These are phyloP conservation scores for Magnusiomyces clavatus DNA, from an alignment of 1,139 yeast genomes.

Conservation along the genomic window DNA sequence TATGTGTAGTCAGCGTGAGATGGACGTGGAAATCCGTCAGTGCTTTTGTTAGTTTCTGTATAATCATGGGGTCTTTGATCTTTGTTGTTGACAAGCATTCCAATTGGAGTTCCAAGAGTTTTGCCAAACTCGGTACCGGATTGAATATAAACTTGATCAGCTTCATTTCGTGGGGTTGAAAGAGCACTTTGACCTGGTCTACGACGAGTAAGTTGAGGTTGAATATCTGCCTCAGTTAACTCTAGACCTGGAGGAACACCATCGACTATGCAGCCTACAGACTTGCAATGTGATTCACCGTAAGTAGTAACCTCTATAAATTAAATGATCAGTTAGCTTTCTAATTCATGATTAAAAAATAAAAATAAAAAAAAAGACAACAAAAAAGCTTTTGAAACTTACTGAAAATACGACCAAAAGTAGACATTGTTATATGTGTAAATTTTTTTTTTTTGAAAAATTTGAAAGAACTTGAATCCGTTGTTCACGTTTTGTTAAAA, in stretches of 20 bases:
- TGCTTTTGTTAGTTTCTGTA: constrained; percentile 70
- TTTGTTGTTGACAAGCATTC: constrained; percentile 84
- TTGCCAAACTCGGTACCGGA: constrained; percentile 89
- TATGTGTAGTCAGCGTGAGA: constrained; percentile 97
- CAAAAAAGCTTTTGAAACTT: constrained; percentile 9
- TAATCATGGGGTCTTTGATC: constrained; percentile 97
- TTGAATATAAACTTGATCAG: constrained; percentile 86
- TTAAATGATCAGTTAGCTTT: background rate
- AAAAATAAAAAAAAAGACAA: background rate
- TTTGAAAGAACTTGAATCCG: background rate
- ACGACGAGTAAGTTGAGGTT: constrained; percentile 92
- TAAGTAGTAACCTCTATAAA: constrained; percentile 71
- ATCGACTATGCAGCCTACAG: constrained; percentile 98
- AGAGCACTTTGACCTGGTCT: constrained; percentile 95
- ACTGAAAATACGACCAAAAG: constrained; percentile 52
- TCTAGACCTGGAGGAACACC: constrained; percentile 96
- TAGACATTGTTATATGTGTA: constrained; percentile 41
- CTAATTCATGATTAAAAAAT: too few species aligned
- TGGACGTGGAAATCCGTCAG: constrained; percentile 70
- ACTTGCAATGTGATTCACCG: constrained; percentile 96
- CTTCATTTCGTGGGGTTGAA: constrained; percentile 91
- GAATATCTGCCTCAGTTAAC: constrained; percentile 78
- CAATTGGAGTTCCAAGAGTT: constrained; percentile 93
- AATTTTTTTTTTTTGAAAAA: background rate
- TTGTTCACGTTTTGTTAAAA: background rate